phyloP scores from a whole-genome alignment of 768 basidiomycete species.

The Plicaturopsis crispa region DNA sequence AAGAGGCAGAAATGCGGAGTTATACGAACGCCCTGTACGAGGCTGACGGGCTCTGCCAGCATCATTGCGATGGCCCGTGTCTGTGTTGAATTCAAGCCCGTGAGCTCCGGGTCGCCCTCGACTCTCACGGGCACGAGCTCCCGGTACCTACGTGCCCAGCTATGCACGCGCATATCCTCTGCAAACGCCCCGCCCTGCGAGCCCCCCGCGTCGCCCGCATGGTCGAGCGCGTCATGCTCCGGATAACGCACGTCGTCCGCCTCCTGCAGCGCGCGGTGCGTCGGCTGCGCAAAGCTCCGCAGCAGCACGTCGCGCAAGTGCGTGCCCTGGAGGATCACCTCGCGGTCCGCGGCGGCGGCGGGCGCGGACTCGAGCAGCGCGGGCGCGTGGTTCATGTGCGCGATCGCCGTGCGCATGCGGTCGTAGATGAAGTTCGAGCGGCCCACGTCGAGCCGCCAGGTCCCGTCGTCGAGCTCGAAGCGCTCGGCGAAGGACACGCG shows the following conservation, averaged over 20 bases:
- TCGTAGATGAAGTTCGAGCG: constrained; percentile 56
- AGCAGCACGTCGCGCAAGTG: constrained; percentile 65
- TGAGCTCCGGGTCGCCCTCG: constrained; percentile 71
- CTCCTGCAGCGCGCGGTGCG: constrained; percentile 25
- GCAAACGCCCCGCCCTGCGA: constrained; percentile 38
- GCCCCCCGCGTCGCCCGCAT: constrained; percentile 17
- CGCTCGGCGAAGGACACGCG: constrained; percentile 48
- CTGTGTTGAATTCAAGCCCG: constrained; percentile 68
- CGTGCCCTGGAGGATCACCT: constrained; percentile 63
- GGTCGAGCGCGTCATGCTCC: constrained; percentile 29
- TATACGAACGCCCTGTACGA: constrained; percentile 71
- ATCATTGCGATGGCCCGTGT: constrained; percentile 78
- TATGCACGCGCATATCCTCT: constrained; percentile 68
- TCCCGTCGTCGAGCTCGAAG: constrained; percentile 34
- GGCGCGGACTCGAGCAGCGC: constrained; percentile 25
- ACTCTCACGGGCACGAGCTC: constrained; percentile 49
- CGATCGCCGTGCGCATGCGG: constrained; percentile 65
- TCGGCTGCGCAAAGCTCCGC: constrained; percentile 37
- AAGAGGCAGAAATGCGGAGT: neutral
- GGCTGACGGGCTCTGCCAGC: constrained; percentile 69
- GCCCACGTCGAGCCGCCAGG: constrained; percentile 69
- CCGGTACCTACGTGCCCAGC: constrained; percentile 73
- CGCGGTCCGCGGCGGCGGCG: constrained; percentile 21
- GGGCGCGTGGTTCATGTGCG: constrained; percentile 48
- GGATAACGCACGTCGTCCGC: constrained; percentile 32